Evolutionary conservation across 495 filamentous ascomycete species (phyloP).

Genomic region (Penicillium daleae): DNA sequence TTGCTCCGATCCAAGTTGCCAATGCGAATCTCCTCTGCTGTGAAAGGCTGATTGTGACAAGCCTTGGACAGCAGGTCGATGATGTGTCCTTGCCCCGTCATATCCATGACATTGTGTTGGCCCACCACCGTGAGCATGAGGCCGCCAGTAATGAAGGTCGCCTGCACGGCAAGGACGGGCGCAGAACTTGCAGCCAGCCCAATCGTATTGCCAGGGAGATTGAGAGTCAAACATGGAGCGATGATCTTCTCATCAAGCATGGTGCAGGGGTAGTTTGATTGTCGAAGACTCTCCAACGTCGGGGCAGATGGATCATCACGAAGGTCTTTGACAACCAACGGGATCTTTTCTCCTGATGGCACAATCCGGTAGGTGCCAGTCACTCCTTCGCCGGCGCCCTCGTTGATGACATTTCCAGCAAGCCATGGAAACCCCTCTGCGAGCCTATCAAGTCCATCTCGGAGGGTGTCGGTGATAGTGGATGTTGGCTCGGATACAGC

Average conservation of each 20-base stretch:
- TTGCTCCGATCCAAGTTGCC: conserved; percentile 50
- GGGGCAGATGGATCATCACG: conserved; percentile 38
- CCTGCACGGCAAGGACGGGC: conserved; percentile 56
- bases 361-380: conserved; percentile 50
- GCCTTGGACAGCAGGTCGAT: conserved; percentile 58
- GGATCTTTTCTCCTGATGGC: conserved; percentile 30
- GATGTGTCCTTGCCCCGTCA: conserved; percentile 54
- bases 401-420: conserved; percentile 55
- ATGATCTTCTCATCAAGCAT: conserved; percentile 57
- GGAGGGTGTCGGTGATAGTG: conserved; percentile 37
- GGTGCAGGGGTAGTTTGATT: conserved; percentile 50
- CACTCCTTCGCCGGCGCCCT: conserved; percentile 36
- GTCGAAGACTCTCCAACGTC: conserved; percentile 44
- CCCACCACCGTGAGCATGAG: conserved; percentile 50
- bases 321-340: conserved; percentile 50
- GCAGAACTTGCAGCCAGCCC: conserved; percentile 26
- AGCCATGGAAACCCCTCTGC: conserved; percentile 55
- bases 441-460: conserved; percentile 41
- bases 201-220: conserved; percentile 19
- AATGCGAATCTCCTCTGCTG: conserved; percentile 42
- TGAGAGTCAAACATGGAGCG: conserved; percentile 51
- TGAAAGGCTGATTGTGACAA: conserved; percentile 50
- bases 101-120: conserved; percentile 58
- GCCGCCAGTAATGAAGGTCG: conserved; percentile 54
- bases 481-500: conserved; percentile 28